A percentile compares a stretch with the other conserved stretches of the same genome.
These are phyloP conservation scores for Globisporangium perplexum DNA, from an alignment of 352 stramenopile species.

Conservation along the genomic window DNA sequence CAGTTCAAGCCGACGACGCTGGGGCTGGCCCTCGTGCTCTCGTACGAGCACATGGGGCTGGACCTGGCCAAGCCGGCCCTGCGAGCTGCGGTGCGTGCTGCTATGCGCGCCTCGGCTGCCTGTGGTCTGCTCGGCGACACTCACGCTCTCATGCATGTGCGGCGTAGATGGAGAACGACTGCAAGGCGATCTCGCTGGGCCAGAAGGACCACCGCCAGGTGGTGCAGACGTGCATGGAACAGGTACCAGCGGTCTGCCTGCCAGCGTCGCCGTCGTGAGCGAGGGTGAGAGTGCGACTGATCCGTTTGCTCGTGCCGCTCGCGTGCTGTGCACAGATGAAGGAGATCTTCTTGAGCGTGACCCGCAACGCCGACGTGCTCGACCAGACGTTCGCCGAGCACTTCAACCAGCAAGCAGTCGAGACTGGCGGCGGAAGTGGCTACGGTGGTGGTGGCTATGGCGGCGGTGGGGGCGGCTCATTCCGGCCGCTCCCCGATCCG, in stretches of 20 bases:
- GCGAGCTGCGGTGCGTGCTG: slow-evolving; percentile 62
- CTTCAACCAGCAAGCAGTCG: slow-evolving; percentile 54
- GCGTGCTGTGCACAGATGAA: slow-evolving; percentile 50
- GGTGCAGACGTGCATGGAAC: slow-evolving; percentile 79
- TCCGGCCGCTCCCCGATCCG: not conserved
- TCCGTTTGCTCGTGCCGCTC: not conserved
- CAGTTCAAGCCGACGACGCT: slow-evolving; percentile 93
- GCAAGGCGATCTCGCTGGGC: slow-evolving; percentile 79
- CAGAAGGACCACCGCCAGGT: slow-evolving; percentile 75
- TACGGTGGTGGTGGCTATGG: not conserved
- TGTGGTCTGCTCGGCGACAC: not conserved
- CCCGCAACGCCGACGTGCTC: slow-evolving; percentile 79
- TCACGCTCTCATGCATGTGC: not conserved
- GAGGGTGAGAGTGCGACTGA: too few relatives aligned
- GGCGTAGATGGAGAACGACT: slow-evolving; percentile 91
- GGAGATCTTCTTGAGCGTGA: slow-evolving; percentile 65
- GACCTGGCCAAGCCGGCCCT: slow-evolving; percentile 95
- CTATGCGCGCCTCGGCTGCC: not conserved
- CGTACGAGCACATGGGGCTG: slow-evolving; percentile 93
- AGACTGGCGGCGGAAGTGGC: slow-evolving; percentile 17
- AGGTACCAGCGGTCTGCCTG: slow-evolving; percentile 33
- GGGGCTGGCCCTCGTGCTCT: slow-evolving; percentile 86
- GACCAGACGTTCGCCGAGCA: slow-evolving; percentile 89
- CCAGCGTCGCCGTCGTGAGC: too few relatives aligned
- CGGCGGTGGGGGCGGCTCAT: not conserved